Base-by-base conservation (phyloP, 2,329 filamentous ascomycete genomes). In the Ceratocystis colombiana region DNA sequence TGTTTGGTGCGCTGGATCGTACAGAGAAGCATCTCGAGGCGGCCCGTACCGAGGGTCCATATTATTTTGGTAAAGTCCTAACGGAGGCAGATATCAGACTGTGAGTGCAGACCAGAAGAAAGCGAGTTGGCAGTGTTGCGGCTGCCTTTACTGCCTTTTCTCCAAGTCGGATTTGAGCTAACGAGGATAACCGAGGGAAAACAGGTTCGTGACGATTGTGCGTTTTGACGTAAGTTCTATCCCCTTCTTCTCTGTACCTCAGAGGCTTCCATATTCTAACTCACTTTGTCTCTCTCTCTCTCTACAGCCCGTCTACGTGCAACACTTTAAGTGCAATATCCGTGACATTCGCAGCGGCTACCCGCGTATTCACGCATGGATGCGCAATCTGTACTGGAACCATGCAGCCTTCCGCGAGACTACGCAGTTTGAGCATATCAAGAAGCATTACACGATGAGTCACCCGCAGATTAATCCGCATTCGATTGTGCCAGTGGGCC, bases 401-500 rank as follows among this genome's bases (percentile, higher is more conserved):
- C 75, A 85, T 28, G 79, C 85, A 0, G 90, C 90, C 1, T 96
- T 96, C 77, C 79, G 79, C 69, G 84, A 88, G 64, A 94, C 91
- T 68, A 96, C 92, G 25, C 84, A 96, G 75, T 96, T 96, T 74
- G 84, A 95, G 75, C 94, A 99, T 77, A 97, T 97, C 79, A 96
- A 96, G 83, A 88, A 79, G 75, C 84, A 87, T 74, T 84, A 84
- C 74, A 84, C 83, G 68, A 78, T 80, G 71, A 84, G 81, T 70
- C 82, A 85, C 72, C 79, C 79, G 8, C 81, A 88, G 77, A 87
- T 88, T 73, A 88, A 88, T 75, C 85, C 84, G 17, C 75, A 79
- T 62, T 78, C 80, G 48, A 96, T 99, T 73, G 93, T 90, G 28
- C 92, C 93, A 0, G 73, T 96, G 17, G 93, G 93, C 0, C 93